These are phyloP conservation scores for Colletotrichum sansevieriae DNA, from an alignment of 2,329 filamentous ascomycete genomes.

Conservation along the genomic window DNA sequence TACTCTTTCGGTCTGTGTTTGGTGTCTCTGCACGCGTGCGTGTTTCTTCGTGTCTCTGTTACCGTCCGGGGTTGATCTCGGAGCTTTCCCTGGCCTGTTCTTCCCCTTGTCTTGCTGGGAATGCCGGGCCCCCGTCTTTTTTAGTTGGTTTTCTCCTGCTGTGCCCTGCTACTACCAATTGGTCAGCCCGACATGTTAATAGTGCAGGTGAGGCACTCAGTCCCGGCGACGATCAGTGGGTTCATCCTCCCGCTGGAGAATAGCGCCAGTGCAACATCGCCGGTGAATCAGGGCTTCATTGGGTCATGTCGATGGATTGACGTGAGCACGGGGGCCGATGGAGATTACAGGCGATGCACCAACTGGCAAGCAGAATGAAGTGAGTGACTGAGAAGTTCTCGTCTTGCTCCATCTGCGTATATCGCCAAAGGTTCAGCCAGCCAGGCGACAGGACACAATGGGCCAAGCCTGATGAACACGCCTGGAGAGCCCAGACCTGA, in stretches of 20 bases:
- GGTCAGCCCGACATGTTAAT: conserved; percentile 39
- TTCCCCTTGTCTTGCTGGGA: conserved; percentile 11
- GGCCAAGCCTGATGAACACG: conserved; percentile 1
- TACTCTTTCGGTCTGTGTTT: conserved; percentile 8
- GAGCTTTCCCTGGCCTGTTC: conserved; percentile 34
- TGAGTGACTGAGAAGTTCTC: not conserved
- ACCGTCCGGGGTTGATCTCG: conserved; percentile 24
- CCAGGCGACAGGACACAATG: conserved; percentile 1
- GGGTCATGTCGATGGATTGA: conserved; percentile 28
- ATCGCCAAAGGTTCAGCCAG: not conserved
- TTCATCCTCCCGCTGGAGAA: conserved; percentile 42
- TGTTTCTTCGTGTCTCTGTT: conserved; percentile 21
- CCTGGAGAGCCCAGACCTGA: conserved; percentile 22
- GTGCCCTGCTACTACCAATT: conserved; percentile 33
- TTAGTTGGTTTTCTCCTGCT: conserved; percentile 24
- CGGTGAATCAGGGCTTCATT: conserved; percentile 29
- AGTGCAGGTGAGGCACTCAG: conserved; percentile 43
- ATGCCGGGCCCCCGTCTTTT: conserved; percentile 16
- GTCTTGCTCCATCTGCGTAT: not conserved
- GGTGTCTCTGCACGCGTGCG: conserved; percentile 24
- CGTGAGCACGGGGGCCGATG: conserved; percentile 8
- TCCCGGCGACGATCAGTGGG: conserved; percentile 41
- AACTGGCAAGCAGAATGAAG: not conserved
- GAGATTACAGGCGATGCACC: conserved; percentile 11
- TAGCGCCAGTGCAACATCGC: conserved; percentile 40